phyloP scores from a whole-genome alignment of 2,329 filamentous ascomycete species.

The Clarireedia monteithiana region DNA sequence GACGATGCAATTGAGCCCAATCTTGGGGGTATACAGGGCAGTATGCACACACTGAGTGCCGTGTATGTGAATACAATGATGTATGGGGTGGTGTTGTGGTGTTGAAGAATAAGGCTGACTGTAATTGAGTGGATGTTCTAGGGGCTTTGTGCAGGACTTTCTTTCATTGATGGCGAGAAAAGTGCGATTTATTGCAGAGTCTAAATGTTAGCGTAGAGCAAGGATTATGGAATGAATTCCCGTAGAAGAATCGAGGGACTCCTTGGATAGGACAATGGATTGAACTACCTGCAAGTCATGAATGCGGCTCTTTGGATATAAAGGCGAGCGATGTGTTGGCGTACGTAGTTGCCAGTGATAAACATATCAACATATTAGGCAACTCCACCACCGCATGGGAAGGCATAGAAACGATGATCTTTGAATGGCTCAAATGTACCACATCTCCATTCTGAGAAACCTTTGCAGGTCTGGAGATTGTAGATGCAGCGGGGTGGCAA shows the following conservation, averaged over 20 bases:
- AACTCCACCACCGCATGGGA: constrained; percentile 50
- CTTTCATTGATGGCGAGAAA: constrained; percentile 49
- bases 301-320: constrained; percentile 51
- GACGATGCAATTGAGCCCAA: constrained; percentile 49
- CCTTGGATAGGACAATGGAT: constrained; percentile 34
- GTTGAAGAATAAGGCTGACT: constrained; percentile 29
- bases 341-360: constrained; percentile 74
- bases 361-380: constrained; percentile 52
- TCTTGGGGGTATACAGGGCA: constrained; percentile 34
- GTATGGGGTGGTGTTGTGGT: constrained; percentile 27
- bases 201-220: constrained; percentile 28
- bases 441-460: constrained; percentile 26
- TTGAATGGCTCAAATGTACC: constrained; percentile 26
- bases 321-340: constrained; percentile 81
- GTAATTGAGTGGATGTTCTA: constrained; percentile 28
- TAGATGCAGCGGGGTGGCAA: constrained; percentile 29
- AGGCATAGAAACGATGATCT: constrained; percentile 30
- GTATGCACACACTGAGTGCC: constrained; percentile 29
- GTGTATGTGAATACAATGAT: constrained; percentile 26
- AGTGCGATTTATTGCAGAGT: constrained; percentile 55
- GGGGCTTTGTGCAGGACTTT: constrained; percentile 29
- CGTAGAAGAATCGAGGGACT: constrained; percentile 23
- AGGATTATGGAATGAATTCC: constrained; percentile 27
- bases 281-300: constrained; percentile 29
- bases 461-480: constrained; percentile 27